Base-by-base conservation (phyloP, 305 asterid species). In the Rubia tinctorum region DNA sequence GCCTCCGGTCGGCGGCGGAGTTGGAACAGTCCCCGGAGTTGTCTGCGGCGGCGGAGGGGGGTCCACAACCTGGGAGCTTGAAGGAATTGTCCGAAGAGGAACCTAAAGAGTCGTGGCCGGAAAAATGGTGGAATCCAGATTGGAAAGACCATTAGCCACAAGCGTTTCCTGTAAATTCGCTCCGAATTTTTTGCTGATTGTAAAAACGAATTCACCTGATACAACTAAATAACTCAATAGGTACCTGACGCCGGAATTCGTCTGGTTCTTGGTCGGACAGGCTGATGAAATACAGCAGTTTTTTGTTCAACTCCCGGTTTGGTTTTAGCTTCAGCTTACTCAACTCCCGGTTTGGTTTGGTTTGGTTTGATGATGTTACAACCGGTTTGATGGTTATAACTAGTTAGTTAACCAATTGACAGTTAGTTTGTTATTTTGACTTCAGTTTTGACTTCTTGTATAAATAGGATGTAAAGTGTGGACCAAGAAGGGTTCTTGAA, bases 211-310 rank as follows among this genome's bases (percentile, higher is more conserved):
- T 30, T 92, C 78, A 27, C 83, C 87, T 66, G n/a, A 53, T 0
- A 76, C 22, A 44, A 94, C 27, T 69, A 89, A 73, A 56, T 92
- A 94, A 69, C 87, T 88, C 71, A 94, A 66, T 68, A 94, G 22
- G 59, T 71, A 92, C 62, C 85, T 94, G 8, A 83, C 85, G 7
- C 95, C 91, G 17, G 51, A 73, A 15, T 79, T 76, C 5, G 43
- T 74, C 53, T 94, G 97, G 22, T 71, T 80, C 64, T 61, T 79
- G 6, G 98, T 94, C 0, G 96, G 98, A 66, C 99, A 94, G n/a
- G n/a, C n/a, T n/a, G n/a, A n/a, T n/a, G n/a, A n/a, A n/a, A n/a
- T n/a, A n/a, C n/a, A n/a, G n/a, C n/a, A n/a, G n/a, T n/a, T n/a
- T n/a, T n/a, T n/a, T n/a, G n/a, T n/a, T n/a, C n/a, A n/a, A n/a